Conservation (phyloP, 2,329 filamentous ascomycete species). For the Arthrocladium fulminans region DNA sequence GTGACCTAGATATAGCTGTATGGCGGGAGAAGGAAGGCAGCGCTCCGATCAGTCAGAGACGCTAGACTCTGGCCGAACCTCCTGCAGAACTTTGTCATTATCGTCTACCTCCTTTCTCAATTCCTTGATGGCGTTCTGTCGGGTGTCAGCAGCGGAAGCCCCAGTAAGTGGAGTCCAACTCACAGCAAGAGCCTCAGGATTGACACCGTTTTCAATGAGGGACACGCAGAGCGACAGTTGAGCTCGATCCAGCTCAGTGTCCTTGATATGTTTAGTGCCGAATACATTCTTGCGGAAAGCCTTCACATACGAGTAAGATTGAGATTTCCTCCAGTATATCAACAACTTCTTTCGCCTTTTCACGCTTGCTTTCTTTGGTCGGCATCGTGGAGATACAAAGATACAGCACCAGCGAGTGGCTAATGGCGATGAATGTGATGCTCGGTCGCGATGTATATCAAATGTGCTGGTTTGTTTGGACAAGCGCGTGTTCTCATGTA, state of each 20-base stretch:
- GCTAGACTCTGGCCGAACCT: constrained; percentile 23
- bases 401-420: too few species aligned
- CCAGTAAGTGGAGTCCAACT: constrained; percentile 30
- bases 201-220: constrained; percentile 93
- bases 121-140: constrained; percentile 38
- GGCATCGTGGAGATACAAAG: constrained; percentile 26
- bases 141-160: constrained; percentile 9
- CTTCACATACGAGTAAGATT: constrained; percentile 33
- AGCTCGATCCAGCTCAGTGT: constrained; percentile 83
- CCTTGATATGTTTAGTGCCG: constrained; percentile 46
- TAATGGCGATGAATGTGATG: too few species aligned
- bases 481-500: too few species aligned
- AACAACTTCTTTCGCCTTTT: constrained; percentile 43
- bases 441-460: too few species aligned
- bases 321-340: constrained; percentile 45
- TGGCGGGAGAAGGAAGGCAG: background rate
- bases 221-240: constrained; percentile 92
- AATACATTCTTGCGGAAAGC: background rate
- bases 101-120: constrained; percentile 30
- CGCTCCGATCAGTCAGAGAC: constrained; percentile 16
- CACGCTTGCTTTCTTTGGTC: constrained; percentile 37
- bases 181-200: constrained; percentile 89
- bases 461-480: too few species aligned
- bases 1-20: background rate
- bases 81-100: constrained; percentile 11